Base-by-base conservation (phyloP, 1,284 basidiomycete species). In the Naganishia albida region DNA sequence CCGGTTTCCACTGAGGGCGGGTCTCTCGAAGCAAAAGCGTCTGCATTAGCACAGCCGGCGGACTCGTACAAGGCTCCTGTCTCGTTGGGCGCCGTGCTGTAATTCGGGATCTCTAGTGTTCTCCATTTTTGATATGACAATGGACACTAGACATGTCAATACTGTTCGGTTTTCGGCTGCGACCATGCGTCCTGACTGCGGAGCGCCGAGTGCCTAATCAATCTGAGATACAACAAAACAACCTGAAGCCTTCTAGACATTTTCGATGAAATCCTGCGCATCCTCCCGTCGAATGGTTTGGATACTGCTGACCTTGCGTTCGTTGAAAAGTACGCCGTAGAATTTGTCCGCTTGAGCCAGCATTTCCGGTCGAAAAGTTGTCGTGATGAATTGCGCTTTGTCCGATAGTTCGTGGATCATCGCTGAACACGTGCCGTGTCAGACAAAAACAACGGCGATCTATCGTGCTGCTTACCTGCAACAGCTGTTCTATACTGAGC, bases 321-420 rank as follows among this genome's bases (percentile, higher is more conserved):
- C 91, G 78, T 95, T 93, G 81, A 98, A 99, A 68, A 96, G 82
- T n/a, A 99, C 96, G n/a, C 96, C 96, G 70, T 97, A 98, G 77
- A 94, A 96, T 75, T 94, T 92, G 78, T 96, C 92, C 0, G 94
- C 93, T 1, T 90, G 88, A 10, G 90, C 89, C 67, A 98, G 84
- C 90, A 99, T 93, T 80, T 99, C 96, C 0, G 93, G 90, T 65
- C 95, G 84, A 86, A 99, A 99, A 1, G 96, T 99, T 1, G 96
- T 99, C 30, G 92, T 95, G 77, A 99, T 96, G 80, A 99, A 99
- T 78, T 99, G 96, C 0, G 91, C 95, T 1, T 86, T 88, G 6
- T 85, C 82, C 0, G 93, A 85, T 18, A 99, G 84, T 26, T 90
- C 88, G 75, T 92, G 87, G 69, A 99, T 98, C 94, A 99, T 98